These are phyloP conservation scores for Isabelozyma heimii DNA, from an alignment of 805 yeast genomes.

Conservation along the genomic window DNA sequence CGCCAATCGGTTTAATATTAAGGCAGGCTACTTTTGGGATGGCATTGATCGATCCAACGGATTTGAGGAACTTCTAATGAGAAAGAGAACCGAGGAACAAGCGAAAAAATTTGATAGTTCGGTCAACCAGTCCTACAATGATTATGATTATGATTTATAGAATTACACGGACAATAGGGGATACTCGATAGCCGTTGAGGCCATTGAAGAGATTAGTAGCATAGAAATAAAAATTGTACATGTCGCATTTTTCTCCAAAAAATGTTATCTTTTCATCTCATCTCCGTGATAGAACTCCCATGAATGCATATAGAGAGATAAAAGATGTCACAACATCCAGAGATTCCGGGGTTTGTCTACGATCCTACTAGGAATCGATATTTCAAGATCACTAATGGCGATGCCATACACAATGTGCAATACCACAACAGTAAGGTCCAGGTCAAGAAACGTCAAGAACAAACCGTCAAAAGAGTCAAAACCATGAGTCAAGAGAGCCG, in stretches of 20 bases:
- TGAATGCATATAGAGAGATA: no score
- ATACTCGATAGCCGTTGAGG: not conserved
- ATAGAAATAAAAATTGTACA: not conserved
- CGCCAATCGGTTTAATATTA: slow-evolving; percentile 70
- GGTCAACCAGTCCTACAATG: not conserved
- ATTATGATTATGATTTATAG: not conserved
- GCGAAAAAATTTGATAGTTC: not conserved
- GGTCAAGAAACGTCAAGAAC: slow-evolving; percentile 13
- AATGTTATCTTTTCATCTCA: not conserved
- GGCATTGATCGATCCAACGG: slow-evolving; percentile 90
- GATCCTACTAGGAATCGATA: slow-evolving; percentile 25
- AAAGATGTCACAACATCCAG: slow-evolving; percentile 7
- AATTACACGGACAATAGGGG: not conserved
- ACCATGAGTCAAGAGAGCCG: not conserved
- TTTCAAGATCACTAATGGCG: slow-evolving; percentile 34
- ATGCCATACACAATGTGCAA: slow-evolving; percentile 3
- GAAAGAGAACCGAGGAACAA: slow-evolving; percentile 26
- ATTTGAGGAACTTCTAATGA: slow-evolving; percentile 66
- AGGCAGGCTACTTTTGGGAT: slow-evolving; percentile 80
- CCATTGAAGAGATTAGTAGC: not conserved
- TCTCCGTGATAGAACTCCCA: not conserved
- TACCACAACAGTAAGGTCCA: slow-evolving; percentile 30
- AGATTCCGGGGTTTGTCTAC: slow-evolving; percentile 32
- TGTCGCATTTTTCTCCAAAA: not conserved
- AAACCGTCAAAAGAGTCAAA: not conserved